Conservation (phyloP, 2,329 filamentous ascomycete species). For the Seiridium cupressi region DNA sequence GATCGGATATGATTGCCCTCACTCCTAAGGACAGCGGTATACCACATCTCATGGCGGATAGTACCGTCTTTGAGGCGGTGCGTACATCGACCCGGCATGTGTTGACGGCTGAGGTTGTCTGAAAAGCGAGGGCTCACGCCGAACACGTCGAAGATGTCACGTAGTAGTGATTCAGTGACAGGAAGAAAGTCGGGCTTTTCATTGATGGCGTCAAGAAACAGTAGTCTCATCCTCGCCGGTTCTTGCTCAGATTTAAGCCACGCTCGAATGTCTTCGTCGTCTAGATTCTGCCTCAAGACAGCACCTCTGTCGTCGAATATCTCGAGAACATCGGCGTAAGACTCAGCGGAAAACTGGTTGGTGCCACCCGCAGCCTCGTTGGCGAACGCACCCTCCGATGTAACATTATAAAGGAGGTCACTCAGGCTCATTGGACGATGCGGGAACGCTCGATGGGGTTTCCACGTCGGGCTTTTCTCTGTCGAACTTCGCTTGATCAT, state of each 20-base stretch:
- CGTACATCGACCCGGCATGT: conserved; percentile 7
- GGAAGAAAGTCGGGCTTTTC: conserved; percentile 5
- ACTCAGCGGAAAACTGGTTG: conserved; percentile 5
- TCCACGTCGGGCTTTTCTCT: not conserved
- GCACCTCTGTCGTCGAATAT: not conserved
- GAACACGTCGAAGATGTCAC: not conserved
- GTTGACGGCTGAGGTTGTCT: conserved; percentile 7
- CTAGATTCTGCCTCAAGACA: not conserved
- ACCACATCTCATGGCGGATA: conserved; percentile 6
- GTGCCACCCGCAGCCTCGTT: not conserved
- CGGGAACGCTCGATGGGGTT: not conserved
- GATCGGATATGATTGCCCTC: not conserved
- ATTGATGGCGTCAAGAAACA: conserved; percentile 5
- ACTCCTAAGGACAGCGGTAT: conserved; percentile 5
- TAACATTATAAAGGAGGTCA: conserved; percentile 1
- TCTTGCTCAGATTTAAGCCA: conserved; percentile 1
- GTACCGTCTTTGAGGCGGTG: not conserved
- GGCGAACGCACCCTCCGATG: not conserved
- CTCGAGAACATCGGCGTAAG: conserved; percentile 6
- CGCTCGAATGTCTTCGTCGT: not conserved
- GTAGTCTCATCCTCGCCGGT: not conserved
- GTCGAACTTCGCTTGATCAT: not conserved
- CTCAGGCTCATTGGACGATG: not conserved
- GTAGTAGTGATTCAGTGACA: not conserved
- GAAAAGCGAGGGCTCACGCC: not conserved